A percentile compares a stretch with the other conserved stretches of the same genome.
These are phyloP conservation scores for Panus rudis DNA, from an alignment of 768 basidiomycete species.

Conservation along the genomic window DNA sequence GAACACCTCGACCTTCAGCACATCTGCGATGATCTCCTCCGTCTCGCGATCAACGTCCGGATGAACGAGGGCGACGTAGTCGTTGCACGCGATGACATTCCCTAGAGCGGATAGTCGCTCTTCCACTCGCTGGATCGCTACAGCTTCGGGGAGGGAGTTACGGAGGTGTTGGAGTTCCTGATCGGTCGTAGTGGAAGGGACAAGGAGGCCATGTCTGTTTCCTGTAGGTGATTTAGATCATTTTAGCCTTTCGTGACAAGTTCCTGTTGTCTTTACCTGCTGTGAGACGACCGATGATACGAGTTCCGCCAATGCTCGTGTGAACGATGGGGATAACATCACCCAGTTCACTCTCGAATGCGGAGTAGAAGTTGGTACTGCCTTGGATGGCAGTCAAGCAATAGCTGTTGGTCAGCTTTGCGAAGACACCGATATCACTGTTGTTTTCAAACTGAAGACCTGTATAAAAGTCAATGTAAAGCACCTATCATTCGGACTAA, in stretches of 20 bases:
- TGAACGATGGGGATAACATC: constrained; percentile 96
- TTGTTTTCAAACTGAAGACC: constrained; percentile 92
- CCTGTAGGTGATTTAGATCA: constrained; percentile 35
- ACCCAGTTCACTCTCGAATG: constrained; percentile 89
- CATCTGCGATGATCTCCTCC: constrained; percentile 99
- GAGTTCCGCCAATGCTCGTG: constrained; percentile 89
- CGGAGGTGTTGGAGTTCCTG: constrained; percentile 98
- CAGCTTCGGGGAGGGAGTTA: constrained; percentile 88
- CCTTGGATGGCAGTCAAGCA: constrained; percentile 91
- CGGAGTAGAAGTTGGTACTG: constrained; percentile 96
- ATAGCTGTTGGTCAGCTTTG: constrained; percentile 97
- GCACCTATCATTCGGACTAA: neutral
- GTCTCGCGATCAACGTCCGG: constrained; percentile 98
- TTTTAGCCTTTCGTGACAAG: neutral
- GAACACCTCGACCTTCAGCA: constrained; percentile 98
- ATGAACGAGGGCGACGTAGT: constrained; percentile 97
- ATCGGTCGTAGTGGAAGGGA: constrained; percentile 92
- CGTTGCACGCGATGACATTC: constrained; percentile 98
- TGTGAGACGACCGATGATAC: constrained; percentile 88
- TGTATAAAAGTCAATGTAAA: constrained; percentile 22
- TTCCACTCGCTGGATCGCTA: constrained; percentile 93
- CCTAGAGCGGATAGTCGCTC: constrained; percentile 96
- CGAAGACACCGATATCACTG: constrained; percentile 94
- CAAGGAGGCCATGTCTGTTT: constrained; percentile 94
- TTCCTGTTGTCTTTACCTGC: constrained; percentile 48